A percentile compares a stretch with the other conserved stretches of the same genome.
phyloP scores from a whole-genome alignment of 1,284 basidiomycete species.

The Hymenochaete sp. region DNA sequence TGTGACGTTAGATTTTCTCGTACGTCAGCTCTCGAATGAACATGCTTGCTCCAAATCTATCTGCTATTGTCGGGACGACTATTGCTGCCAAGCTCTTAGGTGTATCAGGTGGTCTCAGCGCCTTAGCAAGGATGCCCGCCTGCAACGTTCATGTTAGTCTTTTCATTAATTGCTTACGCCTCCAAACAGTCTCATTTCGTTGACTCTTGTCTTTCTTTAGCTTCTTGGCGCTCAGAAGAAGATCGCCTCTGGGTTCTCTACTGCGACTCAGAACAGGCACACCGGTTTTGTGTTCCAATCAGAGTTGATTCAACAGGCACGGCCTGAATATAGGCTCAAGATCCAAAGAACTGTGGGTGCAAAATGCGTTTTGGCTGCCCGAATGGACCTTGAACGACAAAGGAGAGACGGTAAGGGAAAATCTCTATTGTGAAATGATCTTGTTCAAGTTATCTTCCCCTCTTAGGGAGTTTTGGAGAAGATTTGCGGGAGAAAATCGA shows the following conservation, averaged over 20 bases:
- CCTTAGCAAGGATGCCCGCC: slow-evolving; percentile 88
- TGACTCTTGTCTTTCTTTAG: slow-evolving; percentile 30
- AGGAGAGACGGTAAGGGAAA: slow-evolving; percentile 55
- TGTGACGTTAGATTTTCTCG: slow-evolving; percentile 77
- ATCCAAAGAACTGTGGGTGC: slow-evolving; percentile 90
- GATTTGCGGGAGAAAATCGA: slow-evolving; percentile 79
- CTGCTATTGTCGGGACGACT: slow-evolving; percentile 94
- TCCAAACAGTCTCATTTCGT: background rate
- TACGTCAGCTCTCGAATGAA: slow-evolving; percentile 99
- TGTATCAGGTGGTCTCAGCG: slow-evolving; percentile 88
- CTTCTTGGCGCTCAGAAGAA: slow-evolving; percentile 92
- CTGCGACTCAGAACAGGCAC: slow-evolving; percentile 77
- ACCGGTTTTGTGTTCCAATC: slow-evolving; percentile 97
- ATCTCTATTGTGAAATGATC: slow-evolving; percentile 1
- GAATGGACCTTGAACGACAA: slow-evolving; percentile 84
- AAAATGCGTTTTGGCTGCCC: slow-evolving; percentile 83
- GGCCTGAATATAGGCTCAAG: slow-evolving; percentile 87
- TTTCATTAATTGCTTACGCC: background rate
- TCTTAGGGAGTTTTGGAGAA: slow-evolving; percentile 73
- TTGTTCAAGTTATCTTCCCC: slow-evolving; percentile 11
- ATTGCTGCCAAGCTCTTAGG: slow-evolving; percentile 97
- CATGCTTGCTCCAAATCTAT: slow-evolving; percentile 95
- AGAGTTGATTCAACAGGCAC: slow-evolving; percentile 76
- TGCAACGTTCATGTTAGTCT: slow-evolving; percentile 86
- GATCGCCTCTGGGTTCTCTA: slow-evolving; percentile 79